These are phyloP conservation scores for Simplicillium aogashimaense DNA, from an alignment of 2,329 filamentous ascomycete species.

Conservation along the genomic window DNA sequence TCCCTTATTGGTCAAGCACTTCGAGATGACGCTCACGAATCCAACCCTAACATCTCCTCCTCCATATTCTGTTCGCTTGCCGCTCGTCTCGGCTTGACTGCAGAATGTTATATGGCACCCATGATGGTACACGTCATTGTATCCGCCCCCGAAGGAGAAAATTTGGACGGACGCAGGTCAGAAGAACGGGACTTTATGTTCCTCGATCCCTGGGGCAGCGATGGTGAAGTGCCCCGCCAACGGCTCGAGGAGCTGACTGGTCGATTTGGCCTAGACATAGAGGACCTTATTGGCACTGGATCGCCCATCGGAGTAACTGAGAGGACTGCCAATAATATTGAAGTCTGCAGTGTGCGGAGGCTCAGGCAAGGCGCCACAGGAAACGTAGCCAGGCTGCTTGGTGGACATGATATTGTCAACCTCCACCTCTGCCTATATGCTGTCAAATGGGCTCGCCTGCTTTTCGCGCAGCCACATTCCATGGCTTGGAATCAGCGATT, in stretches of 20 bases:
- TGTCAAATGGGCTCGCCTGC: slow-evolving; percentile 59
- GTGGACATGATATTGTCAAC: slow-evolving; percentile 28
- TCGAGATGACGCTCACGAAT: slow-evolving; percentile 61
- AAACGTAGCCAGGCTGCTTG: slow-evolving; percentile 22
- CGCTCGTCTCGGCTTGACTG: slow-evolving; percentile 61
- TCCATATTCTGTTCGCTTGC: slow-evolving; percentile 81
- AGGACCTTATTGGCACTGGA: slow-evolving; percentile 53
- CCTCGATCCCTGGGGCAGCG: slow-evolving; percentile 69
- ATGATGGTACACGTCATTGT: slow-evolving; percentile 80
- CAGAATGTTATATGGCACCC: slow-evolving; percentile 72
- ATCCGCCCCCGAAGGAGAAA: slow-evolving; percentile 46
- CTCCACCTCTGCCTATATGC: slow-evolving; percentile 56
- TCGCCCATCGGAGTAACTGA: slow-evolving; percentile 58
- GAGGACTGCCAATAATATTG: slow-evolving; percentile 68
- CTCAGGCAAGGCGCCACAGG: slow-evolving; percentile 16
- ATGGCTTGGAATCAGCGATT: slow-evolving; percentile 52
- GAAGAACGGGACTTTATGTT: slow-evolving; percentile 50
- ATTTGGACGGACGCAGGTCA: slow-evolving; percentile 45
- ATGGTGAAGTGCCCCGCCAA: slow-evolving; percentile 52
- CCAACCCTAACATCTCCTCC: slow-evolving; percentile 76
- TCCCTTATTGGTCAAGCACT: slow-evolving; percentile 80
- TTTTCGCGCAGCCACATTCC: slow-evolving; percentile 38
- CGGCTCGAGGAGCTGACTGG: slow-evolving; percentile 52
- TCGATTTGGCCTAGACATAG: slow-evolving; percentile 30
- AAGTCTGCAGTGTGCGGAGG: slow-evolving; percentile 26